Conservation (phyloP, 805 yeast species). For the Candida silvatica region DNA sequence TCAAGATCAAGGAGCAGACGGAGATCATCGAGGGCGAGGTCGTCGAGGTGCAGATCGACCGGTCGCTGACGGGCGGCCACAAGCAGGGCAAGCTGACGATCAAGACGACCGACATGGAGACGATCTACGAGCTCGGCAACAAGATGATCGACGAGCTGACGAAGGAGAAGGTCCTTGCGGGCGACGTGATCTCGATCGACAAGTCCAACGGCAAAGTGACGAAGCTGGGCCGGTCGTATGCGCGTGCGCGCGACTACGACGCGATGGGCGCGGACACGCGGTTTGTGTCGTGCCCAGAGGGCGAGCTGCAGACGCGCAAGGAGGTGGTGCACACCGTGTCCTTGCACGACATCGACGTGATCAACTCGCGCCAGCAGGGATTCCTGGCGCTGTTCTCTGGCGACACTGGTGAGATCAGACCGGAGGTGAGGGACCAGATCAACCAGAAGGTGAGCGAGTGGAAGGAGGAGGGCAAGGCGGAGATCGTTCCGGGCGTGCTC, state of each 20-base stretch:
- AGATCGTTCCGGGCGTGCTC: conserved; percentile 93
- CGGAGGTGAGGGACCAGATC: conserved; percentile 64
- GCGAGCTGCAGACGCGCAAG: conserved; percentile 96
- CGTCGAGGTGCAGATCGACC: conserved; percentile 90
- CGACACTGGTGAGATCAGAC: conserved; percentile 91
- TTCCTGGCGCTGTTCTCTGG: conserved; percentile 40
- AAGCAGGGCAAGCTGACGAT: conserved; percentile 74
- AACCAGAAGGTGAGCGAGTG: conserved; percentile 78
- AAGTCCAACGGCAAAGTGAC: conserved; percentile 97
- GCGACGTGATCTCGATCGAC: conserved; percentile 96
- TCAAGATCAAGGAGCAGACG: conserved; percentile 92
- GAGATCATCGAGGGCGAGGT: conserved; percentile 99
- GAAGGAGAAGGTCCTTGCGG: conserved; percentile 88
- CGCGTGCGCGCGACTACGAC: conserved; percentile 96
- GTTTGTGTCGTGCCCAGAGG: conserved; percentile 96
- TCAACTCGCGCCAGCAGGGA: conserved; percentile 93
- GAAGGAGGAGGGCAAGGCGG: conserved; percentile 97
- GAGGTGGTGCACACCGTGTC: conserved; percentile 98
- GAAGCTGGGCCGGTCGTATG: conserved; percentile 97
- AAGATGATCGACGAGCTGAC: conserved; percentile 77
- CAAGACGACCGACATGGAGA: conserved; percentile 81
- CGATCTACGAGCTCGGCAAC: conserved; percentile 54
- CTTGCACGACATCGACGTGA: conserved; percentile 91
- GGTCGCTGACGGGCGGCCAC: conserved; percentile 88
- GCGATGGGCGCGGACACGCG: conserved; percentile 86